Evolutionary conservation across 169 alveolate species (phyloP).

Genomic region (Eimeria acervulina): DNA sequence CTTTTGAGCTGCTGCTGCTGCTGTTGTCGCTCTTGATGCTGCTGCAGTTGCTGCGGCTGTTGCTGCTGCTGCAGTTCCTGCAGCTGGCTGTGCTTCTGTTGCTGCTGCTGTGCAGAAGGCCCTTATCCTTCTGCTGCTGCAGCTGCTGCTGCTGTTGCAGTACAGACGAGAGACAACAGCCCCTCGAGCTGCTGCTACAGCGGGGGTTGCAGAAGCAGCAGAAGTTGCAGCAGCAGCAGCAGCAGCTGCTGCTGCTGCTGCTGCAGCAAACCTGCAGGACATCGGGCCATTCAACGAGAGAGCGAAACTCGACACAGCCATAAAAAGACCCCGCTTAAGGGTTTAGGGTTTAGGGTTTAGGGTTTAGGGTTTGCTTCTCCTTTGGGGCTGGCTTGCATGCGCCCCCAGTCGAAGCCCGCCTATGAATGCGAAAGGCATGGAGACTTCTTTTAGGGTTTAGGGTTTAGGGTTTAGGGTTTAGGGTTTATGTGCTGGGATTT

Average conservation of each 20-base stretch:
- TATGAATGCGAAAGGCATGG: too few relatives aligned
- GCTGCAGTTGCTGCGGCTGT: background rate
- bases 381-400: background rate
- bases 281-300: background rate
- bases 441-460: background rate
- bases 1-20: too few relatives aligned
- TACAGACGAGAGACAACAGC: background rate
- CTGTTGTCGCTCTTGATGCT: too few relatives aligned
- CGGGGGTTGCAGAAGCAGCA: slow-evolving; percentile 38
- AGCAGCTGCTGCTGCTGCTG: slow-evolving; percentile 1
- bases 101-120: background rate
- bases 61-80: slow-evolving; percentile 17
- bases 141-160: background rate
- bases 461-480: slow-evolving; percentile 9
- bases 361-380: too few relatives aligned
- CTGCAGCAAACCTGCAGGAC: background rate
- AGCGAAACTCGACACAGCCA: too few relatives aligned
- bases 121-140: background rate
- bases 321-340: background rate
- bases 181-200: slow-evolving; percentile 10
- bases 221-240: background rate
- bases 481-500: too few relatives aligned
- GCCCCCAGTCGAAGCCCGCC: background rate
- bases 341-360: slow-evolving; percentile 26
- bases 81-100: background rate